Evolutionary conservation across 495 filamentous ascomycete species (phyloP), one percentile per base, ranked within the genome.

Genomic region (Lentithecium fluviatile): DNA sequence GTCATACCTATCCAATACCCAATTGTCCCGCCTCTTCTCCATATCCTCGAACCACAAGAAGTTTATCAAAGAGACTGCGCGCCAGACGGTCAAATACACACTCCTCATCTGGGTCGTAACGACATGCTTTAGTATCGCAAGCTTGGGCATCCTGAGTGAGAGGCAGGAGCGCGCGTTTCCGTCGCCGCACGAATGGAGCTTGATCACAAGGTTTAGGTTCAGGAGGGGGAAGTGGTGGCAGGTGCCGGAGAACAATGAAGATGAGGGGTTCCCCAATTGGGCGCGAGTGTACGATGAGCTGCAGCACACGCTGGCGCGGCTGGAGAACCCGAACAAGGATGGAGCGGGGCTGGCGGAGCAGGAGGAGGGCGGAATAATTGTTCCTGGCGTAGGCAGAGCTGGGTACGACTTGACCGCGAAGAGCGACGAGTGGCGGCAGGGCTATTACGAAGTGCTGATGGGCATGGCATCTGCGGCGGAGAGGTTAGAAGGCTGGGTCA

Each of bases 391-490:
- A 21, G 82, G 83, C 0, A 80, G 74, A 56, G 80, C 79, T 6
- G 85, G 85, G 0, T 81, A 80, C 40, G 90, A 96, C 76, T 76
- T 94, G 55, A 83, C 82, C 0, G 76, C 72, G 1, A 96, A 91
- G 72, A 82, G 83, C 38, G 87, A 92, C 71, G 75, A 85, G 29
- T 96, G 91, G 91, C 76, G 88, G 66, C 78, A 88, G 50, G 88
- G 90, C 0, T 96, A 96, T 68, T 91, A 84, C 71, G 82, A 92
- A 64, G 80, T 83, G 19, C 71, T 96, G 23, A 88, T 96, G 84
- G 80, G 85, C 10, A 80, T 80, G 58, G 91, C 86, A 0, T 84
- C 83, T 60, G 83, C 85, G 1, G 86, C 90, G 2, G 91, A 95
- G 76, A 83, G 88, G 60, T 74, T 92, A 20, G 90, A 95, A 48